Percentiles rank a stretch among this genome's conserved stretches.
Conservation (phyloP, 2,329 filamentous ascomycete species). For the Botrytis paeoniae region DNA sequence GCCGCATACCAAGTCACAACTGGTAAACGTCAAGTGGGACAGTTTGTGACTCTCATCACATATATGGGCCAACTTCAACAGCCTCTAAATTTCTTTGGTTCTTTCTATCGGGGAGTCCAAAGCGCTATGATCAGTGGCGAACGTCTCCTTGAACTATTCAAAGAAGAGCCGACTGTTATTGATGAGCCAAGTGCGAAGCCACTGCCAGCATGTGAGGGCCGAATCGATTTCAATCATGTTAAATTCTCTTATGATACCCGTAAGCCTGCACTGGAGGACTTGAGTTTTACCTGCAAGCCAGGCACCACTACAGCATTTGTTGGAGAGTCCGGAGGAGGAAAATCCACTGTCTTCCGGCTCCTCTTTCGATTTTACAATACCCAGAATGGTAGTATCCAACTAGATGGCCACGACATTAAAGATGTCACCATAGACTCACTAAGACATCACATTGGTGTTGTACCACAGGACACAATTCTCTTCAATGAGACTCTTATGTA, state of each 20-base stretch:
- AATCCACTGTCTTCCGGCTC: slow-evolving; percentile 92
- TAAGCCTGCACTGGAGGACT: slow-evolving; percentile 77
- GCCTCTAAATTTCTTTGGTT: slow-evolving; percentile 84
- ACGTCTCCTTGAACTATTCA: slow-evolving; percentile 91
- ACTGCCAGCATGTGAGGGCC: slow-evolving; percentile 69
- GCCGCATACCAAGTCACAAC: slow-evolving; percentile 74
- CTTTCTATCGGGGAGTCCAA: slow-evolving; percentile 94
- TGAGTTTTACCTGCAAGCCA: slow-evolving; percentile 81
- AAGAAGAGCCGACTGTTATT: slow-evolving; percentile 87
- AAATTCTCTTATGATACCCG: slow-evolving; percentile 87
- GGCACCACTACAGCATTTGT: slow-evolving; percentile 95
- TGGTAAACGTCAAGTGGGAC: slow-evolving; percentile 61
- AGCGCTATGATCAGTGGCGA: slow-evolving; percentile 97
- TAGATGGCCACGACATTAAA: slow-evolving; percentile 82
- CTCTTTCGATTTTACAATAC: slow-evolving; percentile 97
- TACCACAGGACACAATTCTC: slow-evolving; percentile 92
- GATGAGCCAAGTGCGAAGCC: slow-evolving; percentile 66
- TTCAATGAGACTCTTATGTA: slow-evolving; percentile 97
- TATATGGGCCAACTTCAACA: slow-evolving; percentile 79
- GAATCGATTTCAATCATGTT: slow-evolving; percentile 84
- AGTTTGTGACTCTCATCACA: slow-evolving; percentile 70
- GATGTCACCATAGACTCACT: slow-evolving; percentile 92
- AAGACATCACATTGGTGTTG: slow-evolving; percentile 85
- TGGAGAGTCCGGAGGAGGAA: slow-evolving; percentile 93
- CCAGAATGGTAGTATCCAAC: slow-evolving; percentile 71